phyloP scores from a whole-genome alignment of 257 asterid species.

The Cordia subcordata region DNA sequence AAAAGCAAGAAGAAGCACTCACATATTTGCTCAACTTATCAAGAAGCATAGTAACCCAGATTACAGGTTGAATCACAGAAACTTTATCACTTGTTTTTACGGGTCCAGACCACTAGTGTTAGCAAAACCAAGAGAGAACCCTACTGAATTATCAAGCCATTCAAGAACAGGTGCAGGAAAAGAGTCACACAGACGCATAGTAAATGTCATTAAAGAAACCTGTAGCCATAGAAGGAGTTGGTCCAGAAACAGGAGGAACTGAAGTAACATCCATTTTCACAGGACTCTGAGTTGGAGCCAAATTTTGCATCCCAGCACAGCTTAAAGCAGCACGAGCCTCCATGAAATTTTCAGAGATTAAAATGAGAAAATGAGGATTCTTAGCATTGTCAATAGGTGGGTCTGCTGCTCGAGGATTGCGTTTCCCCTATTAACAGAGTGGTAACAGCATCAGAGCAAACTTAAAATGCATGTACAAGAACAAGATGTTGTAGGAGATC shows the following conservation, averaged over 20 bases:
- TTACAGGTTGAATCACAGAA: too few species aligned
- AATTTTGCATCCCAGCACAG: conserved; percentile 54
- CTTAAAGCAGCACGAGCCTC: conserved; percentile 74
- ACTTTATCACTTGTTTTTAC: too few species aligned
- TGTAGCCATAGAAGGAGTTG: conserved; percentile 56
- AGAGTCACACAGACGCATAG: background rate
- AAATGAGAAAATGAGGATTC: conserved; percentile 85
- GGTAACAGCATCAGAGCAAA: conserved; percentile 1
- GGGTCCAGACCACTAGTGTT: too few species aligned
- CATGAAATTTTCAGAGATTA: conserved; percentile 70
- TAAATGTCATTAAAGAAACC: conserved; percentile 32
- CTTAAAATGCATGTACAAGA: background rate
- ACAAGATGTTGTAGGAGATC: background rate
- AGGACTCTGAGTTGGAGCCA: conserved; percentile 59
- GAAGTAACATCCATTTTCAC: conserved; percentile 66
- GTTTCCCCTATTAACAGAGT: conserved; percentile 60
- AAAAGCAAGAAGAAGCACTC: too few species aligned
- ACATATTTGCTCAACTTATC: too few species aligned
- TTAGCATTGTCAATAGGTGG: conserved; percentile 55
- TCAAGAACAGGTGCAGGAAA: too few species aligned
- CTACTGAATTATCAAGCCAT: background rate
- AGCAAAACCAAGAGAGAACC: background rate
- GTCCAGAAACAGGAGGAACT: conserved; percentile 52
- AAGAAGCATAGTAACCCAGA: too few species aligned
- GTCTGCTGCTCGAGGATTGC: conserved; percentile 61